Evolutionary conservation across 2,329 filamentous ascomycete genomes (phyloP).

Genomic region (Septoria linicola): DNA sequence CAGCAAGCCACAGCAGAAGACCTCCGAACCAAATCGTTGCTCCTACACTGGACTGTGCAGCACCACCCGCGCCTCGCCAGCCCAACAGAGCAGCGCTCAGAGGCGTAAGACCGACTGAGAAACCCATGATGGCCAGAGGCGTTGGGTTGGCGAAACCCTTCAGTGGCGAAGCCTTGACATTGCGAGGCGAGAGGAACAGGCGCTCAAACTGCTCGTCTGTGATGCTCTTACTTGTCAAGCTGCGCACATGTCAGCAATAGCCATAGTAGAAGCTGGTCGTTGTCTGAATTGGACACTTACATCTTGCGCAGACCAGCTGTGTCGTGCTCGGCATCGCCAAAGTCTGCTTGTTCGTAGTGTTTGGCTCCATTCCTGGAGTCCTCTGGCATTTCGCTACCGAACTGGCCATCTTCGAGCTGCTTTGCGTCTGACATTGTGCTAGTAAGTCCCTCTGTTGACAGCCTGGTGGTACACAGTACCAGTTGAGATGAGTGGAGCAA

Average conservation of each 20-base stretch:
- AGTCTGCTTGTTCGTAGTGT: background rate
- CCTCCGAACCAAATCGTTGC: slow-evolving; percentile 38
- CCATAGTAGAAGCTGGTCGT: background rate
- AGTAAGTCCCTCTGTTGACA: background rate
- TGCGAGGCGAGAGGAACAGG: slow-evolving; percentile 27
- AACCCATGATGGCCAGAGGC: slow-evolving; percentile 27
- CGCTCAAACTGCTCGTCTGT: slow-evolving; percentile 30
- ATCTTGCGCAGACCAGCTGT: background rate
- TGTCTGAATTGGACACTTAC: background rate
- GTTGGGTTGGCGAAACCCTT: slow-evolving; percentile 29
- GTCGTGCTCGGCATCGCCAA: background rate
- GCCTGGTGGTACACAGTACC: background rate
- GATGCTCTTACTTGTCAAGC: slow-evolving; percentile 26
- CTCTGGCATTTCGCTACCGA: background rate
- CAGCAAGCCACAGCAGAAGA: slow-evolving; percentile 37
- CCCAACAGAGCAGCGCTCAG: slow-evolving; percentile 25
- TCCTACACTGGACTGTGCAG: slow-evolving; percentile 17
- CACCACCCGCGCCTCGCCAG: slow-evolving; percentile 17
- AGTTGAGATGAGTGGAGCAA: background rate
- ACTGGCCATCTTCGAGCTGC: background rate
- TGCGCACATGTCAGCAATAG: background rate
- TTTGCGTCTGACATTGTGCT: background rate
- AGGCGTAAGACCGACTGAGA: slow-evolving; percentile 25
- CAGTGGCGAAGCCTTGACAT: slow-evolving; percentile 18
- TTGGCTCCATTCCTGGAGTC: too few species aligned